Evolutionary conservation across 1,139 yeast species (phyloP), one percentile per base, ranked within the genome.

Genomic region (Suhomyces atakaporum): DNA sequence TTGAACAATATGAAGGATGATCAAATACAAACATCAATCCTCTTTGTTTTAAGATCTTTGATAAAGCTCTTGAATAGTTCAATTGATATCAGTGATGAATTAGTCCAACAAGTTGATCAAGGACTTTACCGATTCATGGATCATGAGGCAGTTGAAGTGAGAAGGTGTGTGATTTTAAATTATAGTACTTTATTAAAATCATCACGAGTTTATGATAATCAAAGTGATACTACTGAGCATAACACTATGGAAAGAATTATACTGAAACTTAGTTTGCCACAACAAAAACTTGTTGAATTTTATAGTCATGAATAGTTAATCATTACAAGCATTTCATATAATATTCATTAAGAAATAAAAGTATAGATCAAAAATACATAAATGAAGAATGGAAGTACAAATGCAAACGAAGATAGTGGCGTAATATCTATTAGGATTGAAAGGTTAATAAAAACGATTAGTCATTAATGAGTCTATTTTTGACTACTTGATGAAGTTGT

Each of bases 151-250:
- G 71, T 71, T 7, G 72, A 66, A 26, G 52, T 73, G 6, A 55
- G 79, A 43, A 57, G 76, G 40, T 45, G 53, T 15, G 69, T 69
- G 1, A 61, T 71, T 9, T 59, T 70, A 31, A 60, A 63, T n/a
- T 75, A 71, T 42, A 71, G 76, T 4, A 58, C 53, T 31, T 39
- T 69, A 30, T 39, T 64, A 29, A 56, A 50, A 30, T 56, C 61
- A 3, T 47, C 53, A 1, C 43, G 50, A 33, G 18, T 29, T 16
- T 16, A 43, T 0, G 32, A 22, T 10, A 49, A 43, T 11, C 20
- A 38, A 6, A 25, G 36, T 5, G 38, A 40, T 2, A 34, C 29
- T 3, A 12, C 38, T n/a, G 37, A 37, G 9, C 44, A 41, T 11
- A 49, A 47, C 20, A 43, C 49, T 0, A 58, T 60, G 46, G 48